Evolutionary conservation across 2,329 filamentous ascomycete species (phyloP).

Genomic region (Microsporum audouinii): DNA sequence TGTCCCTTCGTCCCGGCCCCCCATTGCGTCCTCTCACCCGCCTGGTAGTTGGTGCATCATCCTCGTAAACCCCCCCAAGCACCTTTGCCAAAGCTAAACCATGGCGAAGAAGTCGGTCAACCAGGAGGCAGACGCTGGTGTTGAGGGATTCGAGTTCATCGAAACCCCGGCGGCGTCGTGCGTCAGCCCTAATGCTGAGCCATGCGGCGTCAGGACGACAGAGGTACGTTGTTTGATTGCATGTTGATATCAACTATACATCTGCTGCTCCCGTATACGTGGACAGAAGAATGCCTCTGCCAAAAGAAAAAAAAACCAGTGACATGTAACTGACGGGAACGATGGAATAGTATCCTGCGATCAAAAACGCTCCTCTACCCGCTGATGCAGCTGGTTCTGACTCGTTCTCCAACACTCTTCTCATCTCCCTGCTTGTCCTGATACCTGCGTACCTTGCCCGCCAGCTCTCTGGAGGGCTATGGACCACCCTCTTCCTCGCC

Average conservation of each 20-base stretch:
- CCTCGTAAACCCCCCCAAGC: background rate
- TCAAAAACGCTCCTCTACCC: slow-evolving; percentile 88
- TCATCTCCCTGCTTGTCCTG: slow-evolving; percentile 57
- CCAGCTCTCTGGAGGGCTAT: slow-evolving; percentile 71
- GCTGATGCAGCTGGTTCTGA: slow-evolving; percentile 77
- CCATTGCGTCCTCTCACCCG: background rate
- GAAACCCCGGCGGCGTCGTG: slow-evolving; percentile 48
- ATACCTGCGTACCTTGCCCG: slow-evolving; percentile 73
- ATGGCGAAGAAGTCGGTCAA: slow-evolving; percentile 4
- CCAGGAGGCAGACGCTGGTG: background rate
- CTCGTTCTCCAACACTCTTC: slow-evolving; percentile 71
- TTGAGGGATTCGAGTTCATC: slow-evolving; percentile 40
- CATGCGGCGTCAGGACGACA: slow-evolving; percentile 52
- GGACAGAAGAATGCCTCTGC: background rate
- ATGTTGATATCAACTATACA: too few species aligned
- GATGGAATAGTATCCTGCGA: slow-evolving; percentile 59
- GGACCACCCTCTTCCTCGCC: slow-evolving; percentile 79
- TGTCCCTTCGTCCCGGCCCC: background rate
- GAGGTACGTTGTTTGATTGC: slow-evolving; percentile 31
- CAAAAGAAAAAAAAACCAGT: slow-evolving; percentile 8
- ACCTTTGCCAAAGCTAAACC: background rate
- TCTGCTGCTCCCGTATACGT: slow-evolving; percentile 9
- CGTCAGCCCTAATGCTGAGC: slow-evolving; percentile 40
- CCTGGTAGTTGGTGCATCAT: background rate
- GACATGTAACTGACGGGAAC: slow-evolving; percentile 8